Base-by-base conservation (phyloP, 2,329 filamentous ascomycete species). In the Venturia nashicola region DNA sequence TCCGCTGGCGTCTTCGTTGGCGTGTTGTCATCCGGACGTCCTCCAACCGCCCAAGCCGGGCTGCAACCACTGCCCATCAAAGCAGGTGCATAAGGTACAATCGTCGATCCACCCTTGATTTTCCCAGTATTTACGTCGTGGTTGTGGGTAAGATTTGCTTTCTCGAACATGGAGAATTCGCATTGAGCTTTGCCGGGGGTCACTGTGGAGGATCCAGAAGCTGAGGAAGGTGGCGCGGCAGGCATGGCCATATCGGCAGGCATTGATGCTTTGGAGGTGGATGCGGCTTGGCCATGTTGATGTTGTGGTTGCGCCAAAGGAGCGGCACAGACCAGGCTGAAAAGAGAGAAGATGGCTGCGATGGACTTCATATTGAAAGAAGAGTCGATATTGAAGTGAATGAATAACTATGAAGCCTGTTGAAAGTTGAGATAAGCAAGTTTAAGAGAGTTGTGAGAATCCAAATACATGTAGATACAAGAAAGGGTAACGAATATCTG, bases 101-200 rank as follows among this genome's bases (percentile, higher is more conserved):
- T 20, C 16, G 36, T 61, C 27, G 39, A 32, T 32, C 59, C 59
- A n/a, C 23, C 39, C 39, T 61, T 61, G 36, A 61, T 61, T 18
- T 61, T 61, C 14, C 59, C 59, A 14, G 59, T 61, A 34, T 61
- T 61, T 3, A 61, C 59, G 12, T 61, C 59, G 40, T 61, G 59
- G 27, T 32, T 44, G 59, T 61, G 59, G 5, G 9, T 16, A 4
- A 61, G 20, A 14, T 61, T 61, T 32, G 40, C 23, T 32, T 61
- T 61, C 36, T 61, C 59, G 39, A 51, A 51, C n/a, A 51, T 20
- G 9, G 46, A 51, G 46, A 23, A 51, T 51, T 51, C 46, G 46
- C 46, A 51, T 51, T 51, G 46, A 18, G 46, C 18, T 51, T 51
- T 51, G 46, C 46, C 46, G 46, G 46, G 46, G 5, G 46, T 51